phyloP scores from a whole-genome alignment of 495 filamentous ascomycete species.

The Ramalina peruviana region DNA sequence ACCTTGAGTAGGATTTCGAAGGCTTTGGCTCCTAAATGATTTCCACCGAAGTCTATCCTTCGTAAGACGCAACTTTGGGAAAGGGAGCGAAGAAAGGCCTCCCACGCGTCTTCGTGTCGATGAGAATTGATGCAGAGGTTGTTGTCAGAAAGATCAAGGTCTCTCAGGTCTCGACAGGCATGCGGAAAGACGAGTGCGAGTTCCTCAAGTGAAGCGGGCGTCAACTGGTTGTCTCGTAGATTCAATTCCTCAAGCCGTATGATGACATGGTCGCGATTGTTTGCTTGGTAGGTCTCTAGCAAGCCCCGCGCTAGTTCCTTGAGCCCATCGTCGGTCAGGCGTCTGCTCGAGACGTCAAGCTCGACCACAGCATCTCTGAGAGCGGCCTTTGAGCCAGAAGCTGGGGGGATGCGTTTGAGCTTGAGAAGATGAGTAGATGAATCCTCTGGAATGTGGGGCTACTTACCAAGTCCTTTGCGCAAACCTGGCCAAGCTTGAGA shows the following conservation, averaged over 20 bases:
- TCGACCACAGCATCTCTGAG: conserved; percentile 30
- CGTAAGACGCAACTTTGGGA: conserved; percentile 28
- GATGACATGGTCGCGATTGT: conserved; percentile 20
- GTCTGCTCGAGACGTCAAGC: conserved; percentile 30
- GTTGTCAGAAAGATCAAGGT: conserved; percentile 36
- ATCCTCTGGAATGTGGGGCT: conserved; percentile 6
- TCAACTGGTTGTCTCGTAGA: conserved; percentile 29
- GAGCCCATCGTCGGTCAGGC: conserved; percentile 31
- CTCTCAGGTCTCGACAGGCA: conserved; percentile 28
- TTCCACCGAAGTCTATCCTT: conserved; percentile 32
- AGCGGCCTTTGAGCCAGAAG: conserved; percentile 20
- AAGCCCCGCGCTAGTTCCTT: conserved; percentile 27
- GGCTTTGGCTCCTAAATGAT: conserved; percentile 26
- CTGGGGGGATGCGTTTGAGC: conserved; percentile 28
- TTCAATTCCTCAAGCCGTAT: conserved; percentile 32
- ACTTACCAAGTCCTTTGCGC: conserved; percentile 32
- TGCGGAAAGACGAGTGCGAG: conserved; percentile 27
- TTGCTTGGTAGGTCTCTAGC: conserved; percentile 22
- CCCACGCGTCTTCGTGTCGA: conserved; percentile 28
- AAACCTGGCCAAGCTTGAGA: conserved; percentile 28
- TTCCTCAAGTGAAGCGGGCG: conserved; percentile 21
- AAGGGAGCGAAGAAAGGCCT: conserved; percentile 30
- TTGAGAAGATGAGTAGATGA: conserved; percentile 7
- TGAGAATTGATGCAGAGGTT: conserved; percentile 22
- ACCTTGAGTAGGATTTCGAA: conserved; percentile 31